Percentiles rank a stretch among this genome's conserved stretches.
Evolutionary conservation across 305 asterid genomes (phyloP).

Genomic region (Coffea humblotiana): DNA sequence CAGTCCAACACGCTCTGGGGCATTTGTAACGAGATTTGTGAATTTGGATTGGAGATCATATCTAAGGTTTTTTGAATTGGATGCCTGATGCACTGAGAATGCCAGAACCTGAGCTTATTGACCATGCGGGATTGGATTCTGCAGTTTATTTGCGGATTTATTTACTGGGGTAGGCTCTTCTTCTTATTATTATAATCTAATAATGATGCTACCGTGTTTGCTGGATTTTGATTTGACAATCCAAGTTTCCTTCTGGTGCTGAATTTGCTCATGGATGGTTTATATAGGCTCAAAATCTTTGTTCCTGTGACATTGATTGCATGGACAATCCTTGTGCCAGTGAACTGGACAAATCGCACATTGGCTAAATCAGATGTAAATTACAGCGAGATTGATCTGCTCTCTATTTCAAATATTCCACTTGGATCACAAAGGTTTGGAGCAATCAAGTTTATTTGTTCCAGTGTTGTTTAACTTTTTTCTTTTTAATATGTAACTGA

Average conservation of each 20-base stretch:
- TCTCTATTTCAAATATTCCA: slow-evolving; percentile 83
- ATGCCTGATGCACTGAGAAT: slow-evolving; percentile 88
- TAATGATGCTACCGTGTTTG: neutral
- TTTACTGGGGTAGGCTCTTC: slow-evolving; percentile 69
- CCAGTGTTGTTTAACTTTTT: neutral
- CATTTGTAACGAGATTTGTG: slow-evolving; percentile 55
- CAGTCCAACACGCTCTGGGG: slow-evolving; percentile 69
- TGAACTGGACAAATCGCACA: slow-evolving; percentile 86
- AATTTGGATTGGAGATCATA: slow-evolving; percentile 92
- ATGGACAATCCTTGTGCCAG: slow-evolving; percentile 81
- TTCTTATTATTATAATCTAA: neutral
- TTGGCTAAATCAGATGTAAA: slow-evolving; percentile 44
- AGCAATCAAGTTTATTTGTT: slow-evolving; percentile 3
- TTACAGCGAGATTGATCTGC: slow-evolving; percentile 75
- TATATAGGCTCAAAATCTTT: slow-evolving; percentile 81
- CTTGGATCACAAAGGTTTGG: slow-evolving; percentile 65
- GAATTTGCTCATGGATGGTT: slow-evolving; percentile 12
- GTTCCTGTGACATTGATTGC: slow-evolving; percentile 74
- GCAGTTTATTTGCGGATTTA: slow-evolving; percentile 86
- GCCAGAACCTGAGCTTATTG: slow-evolving; percentile 95
- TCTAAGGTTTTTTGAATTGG: slow-evolving; percentile 80
- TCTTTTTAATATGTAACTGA: neutral
- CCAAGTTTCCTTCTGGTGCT: slow-evolving; percentile 11
- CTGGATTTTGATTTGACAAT: neutral
- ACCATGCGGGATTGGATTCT: slow-evolving; percentile 95